A percentile compares a stretch with the other conserved stretches of the same genome.
These are phyloP conservation scores for Yueomyces sinensis DNA, from an alignment of 805 yeast species.

Conservation along the genomic window DNA sequence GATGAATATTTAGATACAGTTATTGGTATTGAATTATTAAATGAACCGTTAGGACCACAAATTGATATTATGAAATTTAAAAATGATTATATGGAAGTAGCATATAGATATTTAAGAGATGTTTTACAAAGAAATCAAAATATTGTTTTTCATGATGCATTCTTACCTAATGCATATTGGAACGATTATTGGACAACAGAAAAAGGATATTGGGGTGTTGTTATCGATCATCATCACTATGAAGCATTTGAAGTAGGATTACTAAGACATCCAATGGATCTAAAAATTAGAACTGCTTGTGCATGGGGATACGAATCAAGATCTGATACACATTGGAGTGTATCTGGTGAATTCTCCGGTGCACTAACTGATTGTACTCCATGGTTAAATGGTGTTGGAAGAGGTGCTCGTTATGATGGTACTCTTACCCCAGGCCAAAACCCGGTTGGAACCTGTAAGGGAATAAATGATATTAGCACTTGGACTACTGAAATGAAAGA, in stretches of 20 bases:
- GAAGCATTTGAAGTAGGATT: conserved; percentile 66
- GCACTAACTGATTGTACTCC: conserved; percentile 83
- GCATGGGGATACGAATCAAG: conserved; percentile 31
- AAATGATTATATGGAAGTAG: conserved; percentile 40
- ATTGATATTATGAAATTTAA: conserved; percentile 44
- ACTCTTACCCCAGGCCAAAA: conserved; percentile 27
- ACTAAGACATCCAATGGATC: conserved; percentile 41
- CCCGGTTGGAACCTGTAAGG: conserved; percentile 47
- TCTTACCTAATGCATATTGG: conserved; percentile 47
- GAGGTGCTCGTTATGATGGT: conserved; percentile 71
- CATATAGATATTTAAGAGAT: conserved; percentile 49
- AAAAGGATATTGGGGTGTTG: conserved; percentile 44
- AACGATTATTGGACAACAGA: conserved; percentile 34
- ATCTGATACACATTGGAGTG: conserved; percentile 51
- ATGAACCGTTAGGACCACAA: conserved; percentile 73
- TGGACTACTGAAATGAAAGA: conserved; percentile 47
- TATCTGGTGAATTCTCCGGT: conserved; percentile 81
- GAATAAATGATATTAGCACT: conserved; percentile 28
- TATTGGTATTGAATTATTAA: conserved; percentile 67
- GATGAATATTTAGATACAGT: conserved; percentile 52
- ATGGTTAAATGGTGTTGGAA: conserved; percentile 76
- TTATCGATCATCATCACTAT: conserved; percentile 80
- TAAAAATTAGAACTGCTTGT: conserved; percentile 45
- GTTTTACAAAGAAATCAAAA: conserved; percentile 34
- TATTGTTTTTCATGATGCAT: conserved; percentile 72